These are phyloP conservation scores for Pyrrhoderma lamaoense DNA, from an alignment of 1,284 basidiomycete genomes.

Conservation along the genomic window DNA sequence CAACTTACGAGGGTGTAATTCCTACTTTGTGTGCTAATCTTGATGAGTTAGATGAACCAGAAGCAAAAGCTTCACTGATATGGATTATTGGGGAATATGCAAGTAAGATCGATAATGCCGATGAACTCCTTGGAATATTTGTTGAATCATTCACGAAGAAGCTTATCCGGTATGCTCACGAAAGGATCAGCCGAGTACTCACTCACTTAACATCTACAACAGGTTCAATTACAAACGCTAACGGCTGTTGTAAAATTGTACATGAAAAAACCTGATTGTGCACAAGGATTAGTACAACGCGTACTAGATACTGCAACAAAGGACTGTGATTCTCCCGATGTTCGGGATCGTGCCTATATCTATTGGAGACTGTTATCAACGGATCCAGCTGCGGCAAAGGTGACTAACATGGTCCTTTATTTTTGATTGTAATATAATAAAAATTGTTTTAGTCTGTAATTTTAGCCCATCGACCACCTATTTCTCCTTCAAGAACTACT, in stretches of 20 bases:
- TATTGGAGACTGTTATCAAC: slow-evolving; percentile 93
- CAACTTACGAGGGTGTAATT: slow-evolving; percentile 94
- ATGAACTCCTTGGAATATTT: slow-evolving; percentile 85
- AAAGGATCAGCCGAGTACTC: background rate
- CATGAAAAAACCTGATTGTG: slow-evolving; percentile 87
- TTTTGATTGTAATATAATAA: slow-evolving; percentile 7
- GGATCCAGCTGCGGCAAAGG: slow-evolving; percentile 91
- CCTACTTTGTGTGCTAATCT: slow-evolving; percentile 92
- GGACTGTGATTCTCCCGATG: slow-evolving; percentile 94
- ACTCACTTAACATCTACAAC: slow-evolving; percentile 8
- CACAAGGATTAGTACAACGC: slow-evolving; percentile 84
- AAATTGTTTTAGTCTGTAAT: slow-evolving; percentile 66
- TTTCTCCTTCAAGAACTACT: slow-evolving; percentile 85
- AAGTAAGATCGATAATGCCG: slow-evolving; percentile 93
- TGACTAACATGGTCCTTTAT: slow-evolving; percentile 27
- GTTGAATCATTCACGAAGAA: slow-evolving; percentile 92
- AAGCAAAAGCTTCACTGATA: slow-evolving; percentile 95
- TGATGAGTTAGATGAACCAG: slow-evolving; percentile 95
- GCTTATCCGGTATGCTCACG: slow-evolving; percentile 62
- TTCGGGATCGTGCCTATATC: slow-evolving; percentile 94
- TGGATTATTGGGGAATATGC: slow-evolving; percentile 99
- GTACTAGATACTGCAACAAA: slow-evolving; percentile 93
- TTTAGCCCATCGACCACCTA: slow-evolving; percentile 86
- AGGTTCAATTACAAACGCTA: slow-evolving; percentile 93
- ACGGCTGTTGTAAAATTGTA: slow-evolving; percentile 97